Evolutionary conservation across 176 grass and related monocot genomes (phyloP).

Genomic region (Stipa capillata): DNA sequence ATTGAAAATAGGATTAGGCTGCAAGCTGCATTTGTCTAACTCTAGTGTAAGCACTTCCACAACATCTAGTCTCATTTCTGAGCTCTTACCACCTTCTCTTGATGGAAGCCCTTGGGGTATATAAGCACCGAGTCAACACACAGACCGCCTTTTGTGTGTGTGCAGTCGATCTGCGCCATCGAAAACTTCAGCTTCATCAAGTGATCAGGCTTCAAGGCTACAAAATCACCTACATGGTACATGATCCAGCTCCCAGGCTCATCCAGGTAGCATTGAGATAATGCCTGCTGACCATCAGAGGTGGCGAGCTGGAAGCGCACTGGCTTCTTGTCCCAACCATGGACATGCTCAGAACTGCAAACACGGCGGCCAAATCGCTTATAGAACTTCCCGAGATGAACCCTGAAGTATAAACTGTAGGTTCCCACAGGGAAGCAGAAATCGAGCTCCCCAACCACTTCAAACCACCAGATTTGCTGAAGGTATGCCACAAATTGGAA

Average conservation of each 20-base stretch:
- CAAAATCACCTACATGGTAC: constrained; percentile 77
- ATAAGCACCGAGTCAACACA: constrained; percentile 74
- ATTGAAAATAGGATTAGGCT: constrained; percentile 45
- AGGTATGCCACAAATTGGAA: constrained; percentile 81
- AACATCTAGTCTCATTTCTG: constrained; percentile 30
- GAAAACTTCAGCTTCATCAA: constrained; percentile 81
- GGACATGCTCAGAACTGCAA: constrained; percentile 53
- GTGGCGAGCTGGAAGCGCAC: constrained; percentile 77
- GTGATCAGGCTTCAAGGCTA: constrained; percentile 28
- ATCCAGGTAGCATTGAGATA: constrained; percentile 56
- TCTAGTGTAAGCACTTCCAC: constrained; percentile 10
- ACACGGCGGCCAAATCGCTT: constrained; percentile 59
- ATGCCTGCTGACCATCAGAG: constrained; percentile 51
- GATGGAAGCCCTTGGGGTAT: constrained; percentile 56
- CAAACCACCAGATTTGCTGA: constrained; percentile 96
- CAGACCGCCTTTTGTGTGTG: constrained; percentile 81
- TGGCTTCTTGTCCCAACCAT: constrained; percentile 86
- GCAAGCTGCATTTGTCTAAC: constrained; percentile 21
- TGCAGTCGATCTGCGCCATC: constrained; percentile 91
- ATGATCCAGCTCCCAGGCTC: constrained; percentile 71
- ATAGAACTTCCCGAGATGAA: constrained; percentile 68
- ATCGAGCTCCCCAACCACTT: constrained; percentile 79
- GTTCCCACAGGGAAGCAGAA: constrained; percentile 77
- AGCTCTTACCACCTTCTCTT: constrained; percentile 41
- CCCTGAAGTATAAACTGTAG: constrained; percentile 72